A percentile compares a stretch with the other conserved stretches of the same genome.
Evolutionary conservation across 306 rosid genomes (phyloP).

Genomic region (Canavalia gladiata): DNA sequence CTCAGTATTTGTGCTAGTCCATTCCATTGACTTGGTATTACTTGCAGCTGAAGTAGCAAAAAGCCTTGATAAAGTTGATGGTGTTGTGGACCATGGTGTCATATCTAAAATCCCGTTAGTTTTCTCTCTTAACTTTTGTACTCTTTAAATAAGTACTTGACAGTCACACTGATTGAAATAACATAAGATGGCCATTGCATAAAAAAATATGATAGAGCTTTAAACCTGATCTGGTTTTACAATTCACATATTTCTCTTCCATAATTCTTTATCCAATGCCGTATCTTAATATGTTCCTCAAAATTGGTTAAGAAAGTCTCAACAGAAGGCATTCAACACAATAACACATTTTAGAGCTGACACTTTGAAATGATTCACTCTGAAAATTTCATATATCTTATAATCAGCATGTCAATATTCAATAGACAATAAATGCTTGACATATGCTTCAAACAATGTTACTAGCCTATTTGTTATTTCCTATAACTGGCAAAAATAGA

Average conservation of each 20-base stretch:
- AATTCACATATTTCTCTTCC: neutral
- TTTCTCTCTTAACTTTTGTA: constrained; percentile 40
- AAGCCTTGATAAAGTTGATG: constrained; percentile 67
- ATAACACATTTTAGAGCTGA: neutral
- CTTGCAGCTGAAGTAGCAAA: constrained; percentile 78
- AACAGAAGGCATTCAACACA: neutral
- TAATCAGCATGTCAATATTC: neutral
- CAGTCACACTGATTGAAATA: constrained; percentile 13
- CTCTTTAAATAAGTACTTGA: constrained; percentile 33
- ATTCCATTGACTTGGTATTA: constrained; percentile 33
- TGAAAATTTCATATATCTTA: neutral
- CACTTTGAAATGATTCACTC: neutral
- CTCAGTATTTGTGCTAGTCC: constrained; percentile 5
- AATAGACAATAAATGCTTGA: constrained; percentile 5
- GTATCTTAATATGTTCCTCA: neutral
- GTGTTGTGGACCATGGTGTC: constrained; percentile 81
- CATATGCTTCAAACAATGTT: neutral
- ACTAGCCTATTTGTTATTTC: neutral
- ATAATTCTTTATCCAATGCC: neutral
- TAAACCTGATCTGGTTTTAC: neutral
- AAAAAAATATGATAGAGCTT: constrained; percentile 6
- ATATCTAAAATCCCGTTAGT: constrained; percentile 85
- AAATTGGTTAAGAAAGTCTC: constrained; percentile 12
- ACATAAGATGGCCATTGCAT: neutral
- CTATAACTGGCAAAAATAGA: neutral